Evolutionary conservation across 176 grass and related monocot species (phyloP), one percentile per base, ranked within the genome.

Genomic region (Themeda triandra): DNA sequence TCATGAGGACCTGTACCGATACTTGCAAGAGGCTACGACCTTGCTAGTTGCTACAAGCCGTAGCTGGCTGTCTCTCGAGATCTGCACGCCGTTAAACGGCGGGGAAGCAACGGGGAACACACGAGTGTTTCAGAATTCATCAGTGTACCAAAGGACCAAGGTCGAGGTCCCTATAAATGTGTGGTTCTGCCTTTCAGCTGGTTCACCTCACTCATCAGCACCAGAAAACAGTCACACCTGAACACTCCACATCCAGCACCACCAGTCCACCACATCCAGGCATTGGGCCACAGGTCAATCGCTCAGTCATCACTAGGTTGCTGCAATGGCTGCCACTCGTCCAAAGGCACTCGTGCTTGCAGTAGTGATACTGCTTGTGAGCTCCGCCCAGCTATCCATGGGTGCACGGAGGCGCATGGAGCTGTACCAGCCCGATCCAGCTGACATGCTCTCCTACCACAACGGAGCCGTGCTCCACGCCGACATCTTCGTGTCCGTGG

Each of bases 381-480:
- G 65, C 78, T 45, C 78, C 4, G 69, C 80, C 1, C 84, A 79
- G 48, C 68, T 69, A 5, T 46, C 45, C 37, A 63, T 68, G 46
- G 84, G 80, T 6, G 84, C 84, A 73, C 74, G 88, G 68, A 35
- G 88, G 66, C 84, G 84, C 84, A 83, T 90, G 88, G 88, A 90
- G 75, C 88, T 90, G 28, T 90, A 87, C 31, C 46, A 60, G 3
- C 84, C 88, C 1, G 17, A 90, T 10, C 80, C 80, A 19, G 68
- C 77, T 0, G 40, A 92, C 51, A 76, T 92, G 76, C 92, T 97
- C 69, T 86, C 80, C 39, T 97, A 91, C 89, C 95, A 97, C 86
- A 24, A 89, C 10, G 95, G 92, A 3, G 28, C 23, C 12, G 90
- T 97, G 54, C 90, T 94, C 73, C 69, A 75, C 70, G 92, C 88